Conservation (phyloP, 148 eudicot genomes). For the Salicornia ramosissima region DNA sequence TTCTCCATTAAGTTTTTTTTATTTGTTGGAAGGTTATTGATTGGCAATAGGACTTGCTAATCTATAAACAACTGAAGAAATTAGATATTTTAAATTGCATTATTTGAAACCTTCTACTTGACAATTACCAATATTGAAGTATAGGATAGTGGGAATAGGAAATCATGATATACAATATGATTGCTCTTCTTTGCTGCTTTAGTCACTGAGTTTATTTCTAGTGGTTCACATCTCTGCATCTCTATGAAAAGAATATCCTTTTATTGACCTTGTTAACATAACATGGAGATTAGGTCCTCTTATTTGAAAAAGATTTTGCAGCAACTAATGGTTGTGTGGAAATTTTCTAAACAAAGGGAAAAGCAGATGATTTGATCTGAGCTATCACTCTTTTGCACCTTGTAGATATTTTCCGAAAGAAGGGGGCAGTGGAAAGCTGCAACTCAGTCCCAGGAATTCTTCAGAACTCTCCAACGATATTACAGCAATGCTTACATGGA, state of each 20-base stretch:
- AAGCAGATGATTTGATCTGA: background rate
- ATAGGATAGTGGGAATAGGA: background rate
- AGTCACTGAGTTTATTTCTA: background rate
- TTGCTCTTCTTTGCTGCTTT: slow-evolving; percentile 5
- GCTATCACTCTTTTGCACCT: slow-evolving; percentile 17
- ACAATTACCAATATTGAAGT: background rate
- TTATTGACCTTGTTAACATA: background rate
- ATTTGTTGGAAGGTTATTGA: too few relatives aligned
- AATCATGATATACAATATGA: background rate
- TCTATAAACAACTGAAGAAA: background rate
- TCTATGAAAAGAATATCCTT: background rate
- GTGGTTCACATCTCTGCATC: background rate
- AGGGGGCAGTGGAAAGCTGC: slow-evolving; percentile 97
- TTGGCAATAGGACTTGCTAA: too few relatives aligned
- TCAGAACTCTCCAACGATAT: slow-evolving; percentile 82
- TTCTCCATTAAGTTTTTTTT: background rate
- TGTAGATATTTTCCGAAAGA: slow-evolving; percentile 76
- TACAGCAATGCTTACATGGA: slow-evolving; percentile 93
- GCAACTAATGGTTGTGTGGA: too few relatives aligned
- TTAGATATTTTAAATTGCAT: background rate
- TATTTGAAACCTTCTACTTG: background rate
- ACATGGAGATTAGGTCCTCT: too few relatives aligned
- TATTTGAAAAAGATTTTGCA: too few relatives aligned
- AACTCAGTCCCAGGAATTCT: slow-evolving; percentile 85
- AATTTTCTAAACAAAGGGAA: too few relatives aligned